These are phyloP conservation scores for Puccinia coronata DNA, from an alignment of 1,284 basidiomycete species.

Conservation along the genomic window DNA sequence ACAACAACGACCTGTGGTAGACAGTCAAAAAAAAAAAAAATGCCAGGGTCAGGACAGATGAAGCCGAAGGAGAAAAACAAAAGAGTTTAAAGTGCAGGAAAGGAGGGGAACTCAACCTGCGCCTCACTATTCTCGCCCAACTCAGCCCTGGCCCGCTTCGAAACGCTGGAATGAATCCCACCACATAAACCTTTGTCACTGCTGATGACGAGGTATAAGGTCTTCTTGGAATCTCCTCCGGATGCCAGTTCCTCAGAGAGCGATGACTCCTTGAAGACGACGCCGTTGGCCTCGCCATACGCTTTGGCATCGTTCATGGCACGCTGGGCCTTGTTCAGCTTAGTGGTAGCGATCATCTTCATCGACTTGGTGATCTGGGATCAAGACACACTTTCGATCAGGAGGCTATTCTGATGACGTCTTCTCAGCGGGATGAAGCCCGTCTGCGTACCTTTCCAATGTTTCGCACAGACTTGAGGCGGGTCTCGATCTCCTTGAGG, in stretches of 20 bases:
- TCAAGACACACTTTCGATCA: background rate
- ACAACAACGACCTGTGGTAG: constrained; percentile 64
- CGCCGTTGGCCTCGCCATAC: constrained; percentile 82
- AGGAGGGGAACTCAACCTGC: constrained; percentile 25
- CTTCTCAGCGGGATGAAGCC: background rate
- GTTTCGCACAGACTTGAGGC: constrained; percentile 91
- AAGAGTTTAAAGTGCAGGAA: constrained; percentile 20
- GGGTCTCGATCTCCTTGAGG: constrained; percentile 92
- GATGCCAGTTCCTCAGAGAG: constrained; percentile 51
- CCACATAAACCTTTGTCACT: constrained; percentile 99
- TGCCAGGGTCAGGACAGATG: constrained; percentile 59
- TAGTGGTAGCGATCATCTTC: constrained; percentile 96
- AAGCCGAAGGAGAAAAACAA: background rate
- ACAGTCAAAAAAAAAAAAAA: constrained; percentile 57
- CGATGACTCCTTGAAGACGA: constrained; percentile 47
- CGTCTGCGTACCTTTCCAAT: constrained; percentile 58
- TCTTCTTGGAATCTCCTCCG: constrained; percentile 56
- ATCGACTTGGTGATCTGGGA: constrained; percentile 70
- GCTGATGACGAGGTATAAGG: constrained; percentile 82
- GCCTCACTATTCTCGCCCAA: constrained; percentile 50
- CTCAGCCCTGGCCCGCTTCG: constrained; percentile 79
- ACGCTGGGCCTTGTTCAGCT: constrained; percentile 89
- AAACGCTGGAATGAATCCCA: constrained; percentile 97
- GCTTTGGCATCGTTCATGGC: constrained; percentile 92
- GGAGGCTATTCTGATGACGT: no score